Base-by-base conservation (phyloP, 257 asterid genomes). In the Osmanthus fragrans region DNA sequence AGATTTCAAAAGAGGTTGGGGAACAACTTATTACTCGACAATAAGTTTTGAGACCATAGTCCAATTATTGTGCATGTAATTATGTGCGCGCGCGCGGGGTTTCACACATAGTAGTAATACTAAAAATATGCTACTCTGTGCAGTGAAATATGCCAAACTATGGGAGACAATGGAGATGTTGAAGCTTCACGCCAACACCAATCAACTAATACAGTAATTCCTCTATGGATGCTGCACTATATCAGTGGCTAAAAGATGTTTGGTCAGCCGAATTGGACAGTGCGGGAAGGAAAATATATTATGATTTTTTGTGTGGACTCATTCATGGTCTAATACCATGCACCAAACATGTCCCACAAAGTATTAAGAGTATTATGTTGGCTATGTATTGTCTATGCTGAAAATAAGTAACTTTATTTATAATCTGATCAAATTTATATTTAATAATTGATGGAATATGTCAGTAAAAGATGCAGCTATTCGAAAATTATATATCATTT, bases 161-260 rank as follows among this genome's bases (percentile, higher is more conserved):
- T 75, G 51, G 88, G 79, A 39, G 85, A 83, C 2, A 77, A 9
- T 40, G 15, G 47, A 40, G 15, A 40, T 9, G 47, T 40, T 40
- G 47, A 81, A 80, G 90, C 77, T 27, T 70, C 76, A 23, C 40
- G 69, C 72, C 91, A 85, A 39, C 84, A 78, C 70, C 90, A 84
- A 47, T 72, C 79, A 18, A 74, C 85, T 7, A 80, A 79, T 81
- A n/a, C 85, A 70, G 83, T 45, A 30, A 85, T 91, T 84, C 96
- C 92, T 9, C 71, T 89, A 13, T 92, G 97, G 97, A 90, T 90
- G 94, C 82, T 82, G 51, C 83, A 77, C 80, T 83, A 78, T 73
- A 37, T 78, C 19, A 74, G 77, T 58, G 78, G 80, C 39, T 83
- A 74, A 65, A 54, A 9, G 54, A 49, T 49, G 60, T 18, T 49